These are phyloP conservation scores for Pseudoneurospora amorphoporcata DNA, from an alignment of 495 filamentous ascomycete species.

Conservation along the genomic window DNA sequence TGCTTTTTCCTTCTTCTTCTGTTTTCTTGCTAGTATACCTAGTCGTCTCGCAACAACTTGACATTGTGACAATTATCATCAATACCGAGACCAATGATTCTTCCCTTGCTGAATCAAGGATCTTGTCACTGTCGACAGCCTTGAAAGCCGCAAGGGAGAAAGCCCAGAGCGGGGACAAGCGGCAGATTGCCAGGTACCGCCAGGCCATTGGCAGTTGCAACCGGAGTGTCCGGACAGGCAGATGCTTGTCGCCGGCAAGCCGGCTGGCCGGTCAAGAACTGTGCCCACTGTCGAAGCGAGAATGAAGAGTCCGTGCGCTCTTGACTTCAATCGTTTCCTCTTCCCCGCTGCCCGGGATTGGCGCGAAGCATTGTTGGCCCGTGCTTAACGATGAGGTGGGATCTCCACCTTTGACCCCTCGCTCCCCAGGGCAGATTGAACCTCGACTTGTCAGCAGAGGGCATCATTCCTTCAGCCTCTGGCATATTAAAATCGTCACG, in stretches of 20 bases:
- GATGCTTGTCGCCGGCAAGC: neutral
- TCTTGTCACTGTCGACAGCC: neutral
- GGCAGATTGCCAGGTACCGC: neutral
- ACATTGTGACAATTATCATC: no score
- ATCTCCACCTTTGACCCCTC: neutral
- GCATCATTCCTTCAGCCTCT: neutral
- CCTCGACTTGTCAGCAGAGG: neutral
- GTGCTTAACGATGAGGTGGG: neutral
- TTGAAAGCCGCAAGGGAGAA: neutral
- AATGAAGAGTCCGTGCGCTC: neutral
- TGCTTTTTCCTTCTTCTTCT: no score
- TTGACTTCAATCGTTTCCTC: no score
- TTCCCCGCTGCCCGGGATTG: neutral
- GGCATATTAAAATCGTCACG: neutral
- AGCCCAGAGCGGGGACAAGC: neutral
- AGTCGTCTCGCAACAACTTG: no score
- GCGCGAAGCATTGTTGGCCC: neutral
- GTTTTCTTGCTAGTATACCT: no score
- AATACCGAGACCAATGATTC: neutral
- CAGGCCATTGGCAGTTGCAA: neutral
- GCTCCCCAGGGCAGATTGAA: neutral
- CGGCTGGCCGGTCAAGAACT: neutral
- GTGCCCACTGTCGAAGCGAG: neutral
- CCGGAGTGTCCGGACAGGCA: neutral
- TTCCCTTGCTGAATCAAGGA: neutral